phyloP scores from a whole-genome alignment of 176 grass and related monocot species.

The Oropetium thomaeum region DNA sequence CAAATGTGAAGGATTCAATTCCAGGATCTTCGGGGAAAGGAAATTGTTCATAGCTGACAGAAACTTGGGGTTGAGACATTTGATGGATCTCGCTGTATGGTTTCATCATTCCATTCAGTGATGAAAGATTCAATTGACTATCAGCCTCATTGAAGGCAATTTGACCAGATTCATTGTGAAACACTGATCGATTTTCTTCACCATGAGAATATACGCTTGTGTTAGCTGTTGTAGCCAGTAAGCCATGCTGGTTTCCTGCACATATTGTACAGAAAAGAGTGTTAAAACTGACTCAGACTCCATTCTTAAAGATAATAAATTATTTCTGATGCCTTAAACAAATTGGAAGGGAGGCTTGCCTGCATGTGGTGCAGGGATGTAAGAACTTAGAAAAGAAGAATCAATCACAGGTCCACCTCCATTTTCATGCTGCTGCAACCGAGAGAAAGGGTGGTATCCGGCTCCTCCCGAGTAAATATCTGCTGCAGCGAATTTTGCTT shows the following conservation, averaged over 20 bases:
- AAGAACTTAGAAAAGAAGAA: slow-evolving; percentile 29
- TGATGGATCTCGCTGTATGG: slow-evolving; percentile 32
- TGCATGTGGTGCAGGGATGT: slow-evolving; percentile 34
- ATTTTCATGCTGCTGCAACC: slow-evolving; percentile 81
- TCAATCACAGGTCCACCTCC: slow-evolving; percentile 75
- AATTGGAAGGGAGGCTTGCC: slow-evolving; percentile 29
- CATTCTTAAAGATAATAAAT: slow-evolving; percentile 5
- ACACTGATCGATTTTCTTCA: slow-evolving; percentile 49
- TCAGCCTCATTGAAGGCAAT: slow-evolving; percentile 47
- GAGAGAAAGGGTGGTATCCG: slow-evolving; percentile 90
- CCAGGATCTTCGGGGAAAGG: slow-evolving; percentile 39
- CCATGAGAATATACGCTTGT: slow-evolving; percentile 41
- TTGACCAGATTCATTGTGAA: slow-evolving; percentile 36
- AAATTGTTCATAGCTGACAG: slow-evolving; percentile 39
- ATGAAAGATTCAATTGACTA: slow-evolving; percentile 54
- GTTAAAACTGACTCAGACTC: slow-evolving; percentile 25
- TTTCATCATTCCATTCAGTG: slow-evolving; percentile 51
- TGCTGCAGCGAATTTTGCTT: slow-evolving; percentile 97
- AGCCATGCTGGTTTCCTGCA: slow-evolving; percentile 52
- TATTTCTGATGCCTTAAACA: slow-evolving; percentile 18
- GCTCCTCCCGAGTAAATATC: slow-evolving; percentile 82
- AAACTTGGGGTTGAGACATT: slow-evolving; percentile 36
- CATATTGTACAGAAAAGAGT: slow-evolving; percentile 27
- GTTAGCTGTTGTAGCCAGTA: slow-evolving; percentile 38
- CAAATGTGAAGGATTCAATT: slow-evolving; percentile 59